Evolutionary conservation across 805 yeast species (phyloP).

Genomic region (Dipodascopsis tothii): DNA sequence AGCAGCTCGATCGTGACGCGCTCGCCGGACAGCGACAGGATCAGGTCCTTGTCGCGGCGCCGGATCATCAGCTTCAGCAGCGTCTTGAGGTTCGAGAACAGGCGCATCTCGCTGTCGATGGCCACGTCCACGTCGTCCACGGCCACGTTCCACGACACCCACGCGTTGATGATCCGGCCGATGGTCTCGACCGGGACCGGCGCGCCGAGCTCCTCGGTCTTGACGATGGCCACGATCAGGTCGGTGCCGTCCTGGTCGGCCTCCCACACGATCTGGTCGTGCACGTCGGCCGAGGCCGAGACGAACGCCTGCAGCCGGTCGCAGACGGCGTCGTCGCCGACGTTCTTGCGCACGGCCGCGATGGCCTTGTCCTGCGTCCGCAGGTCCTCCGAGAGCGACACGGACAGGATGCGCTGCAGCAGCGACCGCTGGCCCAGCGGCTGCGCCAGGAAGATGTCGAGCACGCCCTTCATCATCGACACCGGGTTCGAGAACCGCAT

Average conservation of each 20-base stretch:
- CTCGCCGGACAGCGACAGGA: conserved; percentile 37
- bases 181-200: conserved; percentile 21
- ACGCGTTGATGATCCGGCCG: conserved; percentile 28
- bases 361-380: conserved; percentile 52
- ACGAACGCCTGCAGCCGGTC: conserved; percentile 30
- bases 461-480: conserved; percentile 66
- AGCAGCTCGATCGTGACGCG: conserved; percentile 70
- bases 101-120: conserved; percentile 14
- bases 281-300: conserved; percentile 27
- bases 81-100: conserved; percentile 39
- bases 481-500: conserved; percentile 81
- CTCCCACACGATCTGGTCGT: conserved; percentile 31
- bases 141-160: conserved; percentile 33
- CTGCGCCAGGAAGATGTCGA: conserved; percentile 77
- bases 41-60: conserved; percentile 63
- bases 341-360: conserved; percentile 25
- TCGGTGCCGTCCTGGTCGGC: conserved; percentile 27
- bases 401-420: conserved; percentile 65
- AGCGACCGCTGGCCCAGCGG: conserved; percentile 62
- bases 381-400: conserved; percentile 68
- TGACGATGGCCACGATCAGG: conserved; percentile 25
- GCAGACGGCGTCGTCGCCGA: conserved; percentile 30
- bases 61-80: conserved; percentile 58
- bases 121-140: conserved; percentile 26
- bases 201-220: conserved; percentile 19